Base-by-base conservation (phyloP, 2,329 filamentous ascomycete genomes). In the Clonostachys chloroleuca region DNA sequence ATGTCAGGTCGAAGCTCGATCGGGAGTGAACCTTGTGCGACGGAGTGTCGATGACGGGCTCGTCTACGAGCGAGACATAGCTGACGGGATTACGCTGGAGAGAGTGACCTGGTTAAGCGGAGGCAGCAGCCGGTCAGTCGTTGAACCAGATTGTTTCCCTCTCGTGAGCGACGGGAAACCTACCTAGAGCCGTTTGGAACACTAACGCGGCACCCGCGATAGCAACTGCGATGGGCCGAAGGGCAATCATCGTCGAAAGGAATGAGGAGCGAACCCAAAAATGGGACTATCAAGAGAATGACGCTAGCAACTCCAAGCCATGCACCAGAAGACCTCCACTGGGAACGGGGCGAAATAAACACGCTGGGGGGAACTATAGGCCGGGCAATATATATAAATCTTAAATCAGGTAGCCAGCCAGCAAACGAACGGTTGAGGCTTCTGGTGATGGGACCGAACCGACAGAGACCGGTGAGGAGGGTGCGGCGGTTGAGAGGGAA, bases 1-100 rank as follows among this genome's bases (percentile, higher is more conserved):
- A 96, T 33, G 81, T 84, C 51, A 99, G 72, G 58, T 96, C 89
- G 65, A 99, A 99, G 18, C 82, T 73, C 13, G 91, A 92, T 48
- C 87, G 74, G 43, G 91, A 84, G 61, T 94, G 85, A 42, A 96
- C 81, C 49, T 86, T 83, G 62, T 89, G 83, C 42, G 86, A 87
- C 14, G 86, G 84, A 1, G 91, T 89, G 59, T 89, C 82, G 54
- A 99, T 86, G 50, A 82, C 77, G 34, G 87, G 79, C 60, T 91
- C 80, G 51, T 92, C 84, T 54, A 96, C 70, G 42, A 83, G 74
- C 12, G 84, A 84, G 44, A 96, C 73, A 60, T 86, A 83, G 55
- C 77, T 81, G 52, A 99, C 75, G 34, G 91, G 89, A 59, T 89
- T 89, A 56, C 92, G 81, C 52, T 83, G 78, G 44, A 80, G 74